phyloP scores from a whole-genome alignment of 2,329 filamentous ascomycete genomes.

The Magnaporthiopsis poae region DNA sequence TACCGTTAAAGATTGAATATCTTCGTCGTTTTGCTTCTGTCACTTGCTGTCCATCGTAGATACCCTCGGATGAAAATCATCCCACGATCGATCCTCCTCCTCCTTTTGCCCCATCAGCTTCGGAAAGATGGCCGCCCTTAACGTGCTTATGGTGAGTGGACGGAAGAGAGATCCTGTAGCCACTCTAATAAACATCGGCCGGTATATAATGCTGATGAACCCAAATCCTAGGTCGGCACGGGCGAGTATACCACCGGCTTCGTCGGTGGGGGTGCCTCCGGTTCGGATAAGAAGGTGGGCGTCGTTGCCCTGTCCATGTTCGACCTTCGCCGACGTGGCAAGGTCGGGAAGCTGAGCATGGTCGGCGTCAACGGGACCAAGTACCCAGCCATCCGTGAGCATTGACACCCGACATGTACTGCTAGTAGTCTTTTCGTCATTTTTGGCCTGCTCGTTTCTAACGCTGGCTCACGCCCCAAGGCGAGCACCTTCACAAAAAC shows the following conservation, averaged over 20 bases:
- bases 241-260: slow-evolving; percentile 97
- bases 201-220: slow-evolving; percentile 8
- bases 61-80: not conserved
- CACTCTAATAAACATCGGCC: not conserved
- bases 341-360: slow-evolving; percentile 79
- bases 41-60: not conserved
- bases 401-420: not conserved
- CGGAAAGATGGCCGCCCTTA: slow-evolving; percentile 46
- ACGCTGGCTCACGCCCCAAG: slow-evolving; percentile 28
- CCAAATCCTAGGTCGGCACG: slow-evolving; percentile 58
- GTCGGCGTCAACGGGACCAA: slow-evolving; percentile 81
- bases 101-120: not conserved
- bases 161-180: not conserved
- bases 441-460: too few species aligned
- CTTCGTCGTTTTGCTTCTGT: not conserved
- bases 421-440: too few species aligned
- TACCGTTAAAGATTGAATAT: not conserved
- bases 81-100: not conserved
- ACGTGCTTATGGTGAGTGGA: slow-evolving; percentile 55
- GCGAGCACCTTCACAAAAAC: slow-evolving; percentile 76
- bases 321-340: slow-evolving; percentile 76
- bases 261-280: slow-evolving; percentile 71
- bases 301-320: slow-evolving; percentile 86
- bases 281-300: slow-evolving; percentile 90
- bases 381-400: slow-evolving; percentile 79